These are phyloP conservation scores for Tuber microsphaerosporum DNA, from an alignment of 495 filamentous ascomycete species.

Conservation along the genomic window DNA sequence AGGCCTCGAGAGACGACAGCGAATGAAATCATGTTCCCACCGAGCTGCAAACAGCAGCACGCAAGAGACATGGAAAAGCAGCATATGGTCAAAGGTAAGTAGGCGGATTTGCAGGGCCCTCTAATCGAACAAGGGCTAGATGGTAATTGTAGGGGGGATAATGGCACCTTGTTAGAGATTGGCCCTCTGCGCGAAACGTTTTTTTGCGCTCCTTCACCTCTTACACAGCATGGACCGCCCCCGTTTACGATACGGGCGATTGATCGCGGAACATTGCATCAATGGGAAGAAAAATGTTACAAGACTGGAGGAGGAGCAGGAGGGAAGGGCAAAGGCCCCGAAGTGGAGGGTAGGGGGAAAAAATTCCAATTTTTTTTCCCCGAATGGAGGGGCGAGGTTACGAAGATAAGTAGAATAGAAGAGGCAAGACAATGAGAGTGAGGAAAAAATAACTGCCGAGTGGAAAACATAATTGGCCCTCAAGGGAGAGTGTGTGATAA, in stretches of 20 bases:
- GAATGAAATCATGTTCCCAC: neutral
- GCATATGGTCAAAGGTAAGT: neutral
- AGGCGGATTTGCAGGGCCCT: neutral
- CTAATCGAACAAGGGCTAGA: slow-evolving; percentile 23
- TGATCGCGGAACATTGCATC: slow-evolving; percentile 2
- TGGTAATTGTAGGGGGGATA: slow-evolving; percentile 18
- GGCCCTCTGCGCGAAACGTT: slow-evolving; percentile 23
- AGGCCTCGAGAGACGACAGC: neutral
- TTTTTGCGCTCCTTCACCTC: neutral
- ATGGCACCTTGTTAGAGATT: slow-evolving; percentile 22
- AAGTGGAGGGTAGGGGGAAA: neutral
- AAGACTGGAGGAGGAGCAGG: neutral
- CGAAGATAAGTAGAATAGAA: neutral
- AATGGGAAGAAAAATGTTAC: neutral
- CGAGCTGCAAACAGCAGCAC: neutral
- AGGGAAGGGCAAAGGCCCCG: neutral
- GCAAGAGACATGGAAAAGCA: neutral
- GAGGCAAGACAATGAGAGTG: neutral
- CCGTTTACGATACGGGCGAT: slow-evolving; percentile 2
- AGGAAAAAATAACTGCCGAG: neutral
- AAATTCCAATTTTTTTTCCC: neutral
- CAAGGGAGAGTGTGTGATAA: slow-evolving; percentile 1
- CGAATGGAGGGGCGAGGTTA: neutral
- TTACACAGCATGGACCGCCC: neutral
- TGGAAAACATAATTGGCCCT: neutral